Conservation (phyloP, 2,329 filamentous ascomycete genomes). For the Botrytis paeoniae region DNA sequence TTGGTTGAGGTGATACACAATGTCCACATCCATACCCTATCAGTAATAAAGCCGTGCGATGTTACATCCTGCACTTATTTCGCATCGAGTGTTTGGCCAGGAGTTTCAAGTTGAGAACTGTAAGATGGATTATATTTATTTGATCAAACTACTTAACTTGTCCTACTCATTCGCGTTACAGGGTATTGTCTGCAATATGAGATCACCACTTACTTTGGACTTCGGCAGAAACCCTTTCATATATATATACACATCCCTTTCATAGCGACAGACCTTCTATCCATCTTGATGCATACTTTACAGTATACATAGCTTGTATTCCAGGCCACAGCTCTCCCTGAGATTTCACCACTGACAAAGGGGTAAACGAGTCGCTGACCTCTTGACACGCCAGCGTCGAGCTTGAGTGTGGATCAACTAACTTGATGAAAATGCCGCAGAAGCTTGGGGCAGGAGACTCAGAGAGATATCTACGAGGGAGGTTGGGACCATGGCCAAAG, state of each 20-base stretch:
- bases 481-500: not conserved
- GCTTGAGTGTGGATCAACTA: not conserved
- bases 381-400: not conserved
- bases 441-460: not conserved
- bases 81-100: too few species aligned
- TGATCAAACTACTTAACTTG: not conserved
- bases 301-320: too few species aligned
- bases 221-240: not conserved
- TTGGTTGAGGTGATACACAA: not conserved
- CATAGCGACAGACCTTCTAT: too few species aligned
- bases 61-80: not conserved
- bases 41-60: not conserved
- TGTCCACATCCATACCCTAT: not conserved
- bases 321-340: rapidly evolving
- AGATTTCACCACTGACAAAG: not conserved
- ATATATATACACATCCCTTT: not conserved
- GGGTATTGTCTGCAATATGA: not conserved
- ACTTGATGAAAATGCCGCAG: not conserved
- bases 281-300: not conserved
- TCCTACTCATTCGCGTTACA: not conserved
- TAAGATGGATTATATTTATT: not conserved
- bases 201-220: not conserved
- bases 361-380: not conserved
- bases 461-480: not conserved
- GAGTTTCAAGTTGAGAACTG: not conserved